A percentile compares a stretch with the other conserved stretches of the same genome.
Evolutionary conservation across 768 basidiomycete species (phyloP).

Genomic region (Dendrothele bispora): DNA sequence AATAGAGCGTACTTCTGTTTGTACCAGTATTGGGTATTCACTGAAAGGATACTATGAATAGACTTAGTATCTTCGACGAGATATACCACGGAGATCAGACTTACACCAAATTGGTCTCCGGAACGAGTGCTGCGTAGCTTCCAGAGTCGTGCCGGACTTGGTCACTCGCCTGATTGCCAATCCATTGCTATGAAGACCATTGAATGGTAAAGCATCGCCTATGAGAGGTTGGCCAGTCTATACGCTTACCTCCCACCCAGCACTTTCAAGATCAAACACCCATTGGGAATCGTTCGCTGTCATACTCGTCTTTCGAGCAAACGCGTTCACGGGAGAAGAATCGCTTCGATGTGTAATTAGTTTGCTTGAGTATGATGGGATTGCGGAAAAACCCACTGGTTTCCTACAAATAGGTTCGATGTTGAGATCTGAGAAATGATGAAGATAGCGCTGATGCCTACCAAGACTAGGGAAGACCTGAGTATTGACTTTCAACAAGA

Average conservation of each 20-base stretch:
- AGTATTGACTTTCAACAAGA: constrained; percentile 22
- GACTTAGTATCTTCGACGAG: not conserved
- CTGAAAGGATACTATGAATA: constrained; percentile 30
- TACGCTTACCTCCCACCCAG: constrained; percentile 20
- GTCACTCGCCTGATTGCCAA: constrained; percentile 21
- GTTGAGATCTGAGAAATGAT: not conserved
- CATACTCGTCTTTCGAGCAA: constrained; percentile 32
- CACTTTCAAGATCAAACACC: constrained; percentile 28
- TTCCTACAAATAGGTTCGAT: constrained; percentile 16
- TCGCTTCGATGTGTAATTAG: constrained; percentile 33
- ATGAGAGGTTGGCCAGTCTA: not conserved
- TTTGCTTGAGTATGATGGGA: no score
- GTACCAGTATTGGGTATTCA: constrained; percentile 42
- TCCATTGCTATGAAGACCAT: constrained; percentile 28
- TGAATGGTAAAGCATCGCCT: not conserved
- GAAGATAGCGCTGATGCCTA: constrained; percentile 37
- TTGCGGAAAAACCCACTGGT: constrained; percentile 20
- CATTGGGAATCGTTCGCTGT: constrained; percentile 27
- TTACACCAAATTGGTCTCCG: constrained; percentile 29
- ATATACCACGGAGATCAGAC: not conserved
- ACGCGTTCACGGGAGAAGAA: constrained; percentile 38
- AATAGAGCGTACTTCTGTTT: constrained; percentile 30
- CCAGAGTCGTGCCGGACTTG: constrained; percentile 31
- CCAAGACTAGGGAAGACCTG: constrained; percentile 30
- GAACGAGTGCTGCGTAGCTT: constrained; percentile 32